phyloP scores from a whole-genome alignment of 1,284 basidiomycete genomes.

The Cutaneotrichosporon sp. region DNA sequence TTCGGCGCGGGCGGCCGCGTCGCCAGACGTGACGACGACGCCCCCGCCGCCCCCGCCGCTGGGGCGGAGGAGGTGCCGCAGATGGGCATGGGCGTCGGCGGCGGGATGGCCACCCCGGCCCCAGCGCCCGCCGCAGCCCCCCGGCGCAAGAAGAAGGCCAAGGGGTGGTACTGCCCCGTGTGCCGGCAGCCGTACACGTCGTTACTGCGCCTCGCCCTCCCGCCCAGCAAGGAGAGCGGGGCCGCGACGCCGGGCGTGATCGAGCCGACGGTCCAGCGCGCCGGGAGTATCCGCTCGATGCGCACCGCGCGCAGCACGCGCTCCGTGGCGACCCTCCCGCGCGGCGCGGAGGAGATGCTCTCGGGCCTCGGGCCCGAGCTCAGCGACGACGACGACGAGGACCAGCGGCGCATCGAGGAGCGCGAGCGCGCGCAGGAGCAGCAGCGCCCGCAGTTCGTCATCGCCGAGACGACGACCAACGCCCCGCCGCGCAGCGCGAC shows the following conservation, averaged over 20 bases:
- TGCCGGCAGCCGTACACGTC: slow-evolving; percentile 90
- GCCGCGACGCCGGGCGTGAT: slow-evolving; percentile 12
- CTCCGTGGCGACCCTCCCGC: slow-evolving; percentile 48
- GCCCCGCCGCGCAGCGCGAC: slow-evolving; percentile 6
- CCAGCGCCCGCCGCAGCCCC: slow-evolving; percentile 52
- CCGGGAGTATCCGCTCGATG: slow-evolving; percentile 32
- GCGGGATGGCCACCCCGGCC: slow-evolving; percentile 20
- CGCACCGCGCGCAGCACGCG: slow-evolving; percentile 31
- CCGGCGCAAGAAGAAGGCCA: slow-evolving; percentile 80
- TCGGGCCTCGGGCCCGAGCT: slow-evolving; percentile 35
- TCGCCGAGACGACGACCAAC: slow-evolving; percentile 18
- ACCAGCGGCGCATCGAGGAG: slow-evolving; percentile 7
- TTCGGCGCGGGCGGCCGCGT: slow-evolving; percentile 87
- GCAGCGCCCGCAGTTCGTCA: slow-evolving; percentile 29
- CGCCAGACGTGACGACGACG: slow-evolving; percentile 25
- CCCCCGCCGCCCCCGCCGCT: slow-evolving; percentile 16
- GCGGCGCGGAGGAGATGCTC: slow-evolving; percentile 53
- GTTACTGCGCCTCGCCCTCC: slow-evolving; percentile 75
- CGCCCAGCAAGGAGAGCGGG: slow-evolving; percentile 55
- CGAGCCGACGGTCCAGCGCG: slow-evolving; percentile 26
- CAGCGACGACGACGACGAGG: slow-evolving; percentile 20
- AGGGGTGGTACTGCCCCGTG: slow-evolving; percentile 93
- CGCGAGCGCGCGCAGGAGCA: slow-evolving; percentile 8
- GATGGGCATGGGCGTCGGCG: slow-evolving; percentile 27
- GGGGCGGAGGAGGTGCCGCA: slow-evolving; percentile 13